Percentiles rank a stretch among this genome's conserved stretches.
Conservation (phyloP, 2,329 filamentous ascomycete species). For the Acrocalymma vagum region DNA sequence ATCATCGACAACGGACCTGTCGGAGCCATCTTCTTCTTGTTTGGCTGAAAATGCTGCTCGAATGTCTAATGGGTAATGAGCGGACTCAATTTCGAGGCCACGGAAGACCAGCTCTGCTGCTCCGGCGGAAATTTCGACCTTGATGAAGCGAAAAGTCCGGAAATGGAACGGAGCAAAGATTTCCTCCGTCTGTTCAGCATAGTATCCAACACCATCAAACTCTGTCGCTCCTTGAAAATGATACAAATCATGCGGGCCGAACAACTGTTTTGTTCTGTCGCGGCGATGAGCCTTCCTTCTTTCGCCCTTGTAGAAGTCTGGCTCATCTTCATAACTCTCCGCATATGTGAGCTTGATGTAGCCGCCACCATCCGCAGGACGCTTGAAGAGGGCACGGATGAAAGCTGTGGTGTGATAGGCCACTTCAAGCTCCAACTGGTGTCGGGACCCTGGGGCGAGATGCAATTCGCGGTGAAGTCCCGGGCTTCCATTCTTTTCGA, state of each 20-base stretch:
- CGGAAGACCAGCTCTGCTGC: too few species aligned
- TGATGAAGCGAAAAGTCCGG: slow-evolving; percentile 6
- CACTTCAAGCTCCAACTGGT: slow-evolving; percentile 6
- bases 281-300: slow-evolving; percentile 49
- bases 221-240: background rate
- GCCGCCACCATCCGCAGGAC: background rate
- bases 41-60: too few species aligned
- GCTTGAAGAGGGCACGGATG: background rate
- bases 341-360: slow-evolving; percentile 37
- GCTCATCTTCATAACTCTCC: slow-evolving; percentile 44
- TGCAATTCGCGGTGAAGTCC: too few species aligned
- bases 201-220: background rate
- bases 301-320: slow-evolving; percentile 50
- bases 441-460: background rate
- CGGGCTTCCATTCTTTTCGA: too few species aligned
- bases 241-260: slow-evolving; percentile 3
- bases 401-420: background rate
- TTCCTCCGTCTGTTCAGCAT: background rate
- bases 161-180: slow-evolving; percentile 7
- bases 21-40: too few species aligned
- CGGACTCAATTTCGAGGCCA: too few species aligned
- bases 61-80: too few species aligned
- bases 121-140: too few species aligned
- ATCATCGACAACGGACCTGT: too few species aligned
- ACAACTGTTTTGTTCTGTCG: slow-evolving; percentile 26